A percentile compares a stretch with the other conserved stretches of the same genome.
Evolutionary conservation across 768 basidiomycete genomes (phyloP).

Genomic region (Termitomyces sp.): DNA sequence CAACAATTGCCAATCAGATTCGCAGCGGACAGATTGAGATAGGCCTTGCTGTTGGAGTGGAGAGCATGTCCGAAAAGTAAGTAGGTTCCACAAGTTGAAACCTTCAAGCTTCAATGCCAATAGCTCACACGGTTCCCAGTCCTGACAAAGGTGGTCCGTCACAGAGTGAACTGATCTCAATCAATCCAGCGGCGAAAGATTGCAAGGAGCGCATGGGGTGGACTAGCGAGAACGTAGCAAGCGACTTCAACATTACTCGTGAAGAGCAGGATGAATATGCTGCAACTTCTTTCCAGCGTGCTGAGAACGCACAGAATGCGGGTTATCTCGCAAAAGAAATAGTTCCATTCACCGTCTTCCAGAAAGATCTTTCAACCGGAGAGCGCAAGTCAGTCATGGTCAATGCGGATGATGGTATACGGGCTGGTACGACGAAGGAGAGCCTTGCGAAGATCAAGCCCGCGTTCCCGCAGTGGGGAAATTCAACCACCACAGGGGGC

Average conservation of each 20-base stretch:
- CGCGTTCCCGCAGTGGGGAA: slow-evolving; percentile 85
- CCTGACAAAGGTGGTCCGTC: slow-evolving; percentile 60
- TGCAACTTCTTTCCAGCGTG: slow-evolving; percentile 73
- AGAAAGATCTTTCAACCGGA: slow-evolving; percentile 54
- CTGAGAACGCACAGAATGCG: slow-evolving; percentile 66
- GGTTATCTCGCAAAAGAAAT: slow-evolving; percentile 71
- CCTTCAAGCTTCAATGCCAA: neutral
- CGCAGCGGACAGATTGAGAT: slow-evolving; percentile 75
- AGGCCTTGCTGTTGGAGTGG: slow-evolving; percentile 79
- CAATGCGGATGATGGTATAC: slow-evolving; percentile 73
- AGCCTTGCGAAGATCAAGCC: slow-evolving; percentile 58
- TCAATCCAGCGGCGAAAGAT: slow-evolving; percentile 54
- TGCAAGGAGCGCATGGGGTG: slow-evolving; percentile 80
- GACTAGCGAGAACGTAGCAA: slow-evolving; percentile 85
- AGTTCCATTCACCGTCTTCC: slow-evolving; percentile 68
- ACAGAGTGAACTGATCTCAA: slow-evolving; percentile 59
- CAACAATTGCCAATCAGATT: slow-evolving; percentile 73
- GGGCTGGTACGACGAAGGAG: slow-evolving; percentile 70
- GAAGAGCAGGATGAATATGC: slow-evolving; percentile 76
- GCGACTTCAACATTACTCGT: slow-evolving; percentile 66
- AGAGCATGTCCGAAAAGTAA: slow-evolving; percentile 81
- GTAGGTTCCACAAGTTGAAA: slow-evolving; percentile 16
- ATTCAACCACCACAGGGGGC: slow-evolving; percentile 71
- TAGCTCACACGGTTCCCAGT: slow-evolving; percentile 29
- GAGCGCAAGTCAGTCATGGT: slow-evolving; percentile 50